Evolutionary conservation across 805 yeast species (phyloP), one percentile per base, ranked within the genome.

Genomic region (baker's yeast (Saccharomyces cerevisiae)): DNA sequence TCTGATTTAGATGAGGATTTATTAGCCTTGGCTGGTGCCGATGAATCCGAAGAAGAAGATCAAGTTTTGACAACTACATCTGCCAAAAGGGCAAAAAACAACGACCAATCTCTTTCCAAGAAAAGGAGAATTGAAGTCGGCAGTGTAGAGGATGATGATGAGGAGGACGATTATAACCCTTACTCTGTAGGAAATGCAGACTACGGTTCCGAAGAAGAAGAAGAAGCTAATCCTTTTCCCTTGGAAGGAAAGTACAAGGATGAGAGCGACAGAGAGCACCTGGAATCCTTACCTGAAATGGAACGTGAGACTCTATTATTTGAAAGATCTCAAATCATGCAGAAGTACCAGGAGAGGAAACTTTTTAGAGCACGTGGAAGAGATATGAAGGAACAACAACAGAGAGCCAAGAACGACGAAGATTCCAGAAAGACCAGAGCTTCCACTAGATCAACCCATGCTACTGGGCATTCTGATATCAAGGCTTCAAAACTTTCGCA

Each of bases 1-100:
- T 84, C 91, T 57, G 96, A 83, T 68, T 81, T 89, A 66, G 97
- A 91, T 69, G 98, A 92, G 70, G 99, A 94, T 79, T 80, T 94
- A 74, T 80, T 92, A 67, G 98, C 97, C 22, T 80, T 94, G 64
- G 99, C 99, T 51, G 98, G 95, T 57, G 83, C 79, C 27, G 85
- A 78, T 51, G 83, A 80, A 32, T 84, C 66, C 14, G 71, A 65
- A 49, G 70, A 67, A 41, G 71, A 66, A 46, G 76, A 71, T 48
- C 73, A 72, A 28, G 69, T 71, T 31, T 67, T 57, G 17, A 62
- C 63, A 29, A 51, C 67, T 2, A 58, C 63, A 10, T 59, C 64
- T 9, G 55, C 63, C 14, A 68, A 66, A 49, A 66, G 68, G 54
- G 56, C 60, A 8, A 55, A 58, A 17, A 57, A 62, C 27, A 68